Evolutionary conservation across 495 filamentous ascomycete species (phyloP), one percentile per base, ranked within the genome.

Genomic region (Baudoinia panamericana): DNA sequence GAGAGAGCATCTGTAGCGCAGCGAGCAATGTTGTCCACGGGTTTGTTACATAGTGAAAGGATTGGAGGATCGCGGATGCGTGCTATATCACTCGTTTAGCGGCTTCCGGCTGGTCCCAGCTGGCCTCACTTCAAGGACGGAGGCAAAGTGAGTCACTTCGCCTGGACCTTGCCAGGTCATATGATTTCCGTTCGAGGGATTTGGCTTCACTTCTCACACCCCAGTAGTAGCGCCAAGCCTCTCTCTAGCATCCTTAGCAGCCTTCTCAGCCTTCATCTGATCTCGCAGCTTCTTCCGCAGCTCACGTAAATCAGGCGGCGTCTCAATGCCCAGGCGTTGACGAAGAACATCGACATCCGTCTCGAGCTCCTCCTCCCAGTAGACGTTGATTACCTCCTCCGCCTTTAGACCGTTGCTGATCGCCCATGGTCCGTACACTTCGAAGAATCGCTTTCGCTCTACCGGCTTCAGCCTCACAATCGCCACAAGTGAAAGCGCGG

Each of bases 361-460:
- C 64, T 86, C 79, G 54, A 97, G 56, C 58, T 90, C 69, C 69
- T 96, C 87, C 65, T 97, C 90, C 92, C 92, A 97, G 50, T 93
- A 97, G 6, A 97, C 82, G 65, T 94, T 95, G 42, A 97, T 86
- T 22, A 97, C 66, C 59, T 93, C 85, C 52, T 79, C 72, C 39
- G 75, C 71, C 30, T 68, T 52, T 50, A 87, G 34, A 10, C 90
- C 90, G 63, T 88, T 94, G 24, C 72, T 62, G 28, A 95, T 58
- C 36, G 92, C 90, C 90, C 90, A 97, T 3, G 92, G 90, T 27
- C 84, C 60, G 62, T 93, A 94, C 0, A 76, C 70, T 1, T 57
- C 63, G 51, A 74, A 75, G 36, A 93, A 85, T 42, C 92, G 63
- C 40, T 64, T 52, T 55, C 80, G 68, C 64, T 93, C 85, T 11